These are phyloP conservation scores for Verticillium albo-atrum DNA, from an alignment of 2,329 filamentous ascomycete species.

Conservation along the genomic window DNA sequence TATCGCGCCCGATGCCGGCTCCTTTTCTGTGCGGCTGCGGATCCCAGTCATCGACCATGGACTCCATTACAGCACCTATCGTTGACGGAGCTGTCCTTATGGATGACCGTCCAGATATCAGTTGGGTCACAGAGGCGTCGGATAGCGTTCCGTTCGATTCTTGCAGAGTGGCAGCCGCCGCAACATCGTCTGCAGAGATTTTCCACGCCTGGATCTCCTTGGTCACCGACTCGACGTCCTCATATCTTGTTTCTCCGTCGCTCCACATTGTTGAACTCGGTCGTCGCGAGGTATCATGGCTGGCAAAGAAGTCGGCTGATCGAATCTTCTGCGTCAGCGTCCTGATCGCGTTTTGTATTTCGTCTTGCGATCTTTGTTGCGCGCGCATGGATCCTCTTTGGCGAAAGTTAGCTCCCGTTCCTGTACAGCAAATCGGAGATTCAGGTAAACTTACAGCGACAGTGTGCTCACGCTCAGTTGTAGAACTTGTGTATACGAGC, in stretches of 20 bases:
- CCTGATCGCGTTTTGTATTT: slow-evolving; percentile 18
- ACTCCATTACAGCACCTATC: neutral
- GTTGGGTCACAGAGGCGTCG: neutral
- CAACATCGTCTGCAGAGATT: slow-evolving; percentile 20
- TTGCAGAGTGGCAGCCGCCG: slow-evolving; percentile 16
- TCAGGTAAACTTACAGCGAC: slow-evolving; percentile 12
- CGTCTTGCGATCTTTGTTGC: slow-evolving; percentile 18
- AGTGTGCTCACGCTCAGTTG: slow-evolving; percentile 21
- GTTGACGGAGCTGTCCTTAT: neutral
- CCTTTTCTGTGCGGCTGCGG: slow-evolving; percentile 16
- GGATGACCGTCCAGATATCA: slow-evolving; percentile 2
- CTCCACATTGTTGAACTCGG: slow-evolving; percentile 6
- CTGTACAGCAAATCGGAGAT: too few relatives aligned
- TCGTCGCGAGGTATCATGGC: neutral
- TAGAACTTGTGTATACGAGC: slow-evolving; percentile 18
- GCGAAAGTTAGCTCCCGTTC: neutral
- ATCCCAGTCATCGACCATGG: slow-evolving; percentile 13
- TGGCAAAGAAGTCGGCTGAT: neutral
- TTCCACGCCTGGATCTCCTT: slow-evolving; percentile 19
- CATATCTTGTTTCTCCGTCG: slow-evolving; percentile 5
- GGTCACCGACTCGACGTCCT: slow-evolving; percentile 8
- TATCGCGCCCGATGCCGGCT: slow-evolving; percentile 14
- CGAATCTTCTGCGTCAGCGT: slow-evolving; percentile 17
- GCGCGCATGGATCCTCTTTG: slow-evolving; percentile 14
- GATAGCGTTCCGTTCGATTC: neutral